Conservation (phyloP, 176 grass and related monocot genomes). For the Urochloa ruziziensis region DNA sequence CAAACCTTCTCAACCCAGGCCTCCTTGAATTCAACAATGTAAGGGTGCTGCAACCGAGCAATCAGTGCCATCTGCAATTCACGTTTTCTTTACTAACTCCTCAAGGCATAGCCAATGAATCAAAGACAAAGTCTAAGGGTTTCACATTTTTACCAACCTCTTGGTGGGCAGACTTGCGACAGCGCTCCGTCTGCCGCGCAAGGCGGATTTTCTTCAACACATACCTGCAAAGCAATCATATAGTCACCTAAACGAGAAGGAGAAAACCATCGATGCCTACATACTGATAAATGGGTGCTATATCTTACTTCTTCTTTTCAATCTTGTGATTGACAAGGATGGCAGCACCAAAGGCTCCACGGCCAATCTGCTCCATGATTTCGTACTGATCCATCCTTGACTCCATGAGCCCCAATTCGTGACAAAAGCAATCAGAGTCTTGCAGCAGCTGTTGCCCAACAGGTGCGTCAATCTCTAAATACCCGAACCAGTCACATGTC, state of each 20-base stretch:
- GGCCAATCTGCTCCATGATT: slow-evolving; percentile 98
- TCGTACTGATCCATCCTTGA: slow-evolving; percentile 98
- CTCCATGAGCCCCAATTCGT: slow-evolving; percentile 53
- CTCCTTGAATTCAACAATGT: slow-evolving; percentile 97
- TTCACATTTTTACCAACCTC: slow-evolving; percentile 54
- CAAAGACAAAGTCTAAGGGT: neutral
- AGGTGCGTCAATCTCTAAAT: neutral
- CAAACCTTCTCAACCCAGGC: slow-evolving; percentile 97
- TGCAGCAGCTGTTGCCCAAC: neutral
- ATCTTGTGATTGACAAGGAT: slow-evolving; percentile 97
- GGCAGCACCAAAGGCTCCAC: slow-evolving; percentile 88
- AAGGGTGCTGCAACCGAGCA: slow-evolving; percentile 87
- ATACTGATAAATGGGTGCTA: neutral
- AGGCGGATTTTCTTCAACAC: slow-evolving; percentile 96
- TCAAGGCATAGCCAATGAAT: neutral
- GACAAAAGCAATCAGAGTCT: slow-evolving; percentile 5
- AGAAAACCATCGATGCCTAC: neutral
- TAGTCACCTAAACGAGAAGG: neutral
- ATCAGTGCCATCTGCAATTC: slow-evolving; percentile 89
- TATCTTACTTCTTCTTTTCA: slow-evolving; percentile 86
- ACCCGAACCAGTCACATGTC: slow-evolving; percentile 20
- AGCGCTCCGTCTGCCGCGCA: slow-evolving; percentile 90
- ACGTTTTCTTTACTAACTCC: neutral
- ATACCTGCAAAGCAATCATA: slow-evolving; percentile 52
- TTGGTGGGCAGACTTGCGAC: slow-evolving; percentile 85